Evolutionary conservation across 2,329 filamentous ascomycete genomes (phyloP), one percentile per base, ranked within the genome.

Genomic region (Botrytis fragariae): DNA sequence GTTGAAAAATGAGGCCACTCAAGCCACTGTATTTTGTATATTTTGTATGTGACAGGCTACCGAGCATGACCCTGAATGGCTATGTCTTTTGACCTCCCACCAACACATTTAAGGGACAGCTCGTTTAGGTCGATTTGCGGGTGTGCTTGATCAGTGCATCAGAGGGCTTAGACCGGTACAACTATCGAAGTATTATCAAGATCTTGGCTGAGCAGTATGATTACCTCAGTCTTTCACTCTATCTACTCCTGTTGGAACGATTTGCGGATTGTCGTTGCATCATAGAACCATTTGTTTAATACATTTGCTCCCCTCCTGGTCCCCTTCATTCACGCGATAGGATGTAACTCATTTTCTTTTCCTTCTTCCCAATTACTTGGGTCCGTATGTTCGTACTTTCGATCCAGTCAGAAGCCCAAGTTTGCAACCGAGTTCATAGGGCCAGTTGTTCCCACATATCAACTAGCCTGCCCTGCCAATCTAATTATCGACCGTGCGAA

Each of bases 381-480:
- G 67, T 45, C 29, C n/a, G 29, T 60, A 60, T n/a, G 20, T 63
- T 71, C 42, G 59, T 71, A 64, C 61, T n/a, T 35, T 14, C 35
- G 39, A 68, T 57, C 70, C 70, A 68, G 42, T 63, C n/a, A n/a
- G 54, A 39, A 63, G 18, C 22, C 16, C 32, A 71, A 71, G 12
- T 51, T 45, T 48, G n/a, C 60, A 72, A 64, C 69, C 44, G 69
- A 67, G 60, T 64, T 69, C 63, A 51, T 72, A 72, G 39, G 71
- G 71, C 71, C 62, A 72, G 51, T 48, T 60, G 32, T 69, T 65
- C 54, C 29, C 37, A 39, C 71, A 69, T 51, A 32, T 45, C 42
- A n/a, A n/a, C 12, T 57, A 57, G 51, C 51, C n/a, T 57, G 51
- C 51, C 51, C 62, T 60, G 39, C 65, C 39, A 68, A 67, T 68